Evolutionary conservation across 306 rosid genomes (phyloP).

Genomic region (Cicer pinnatifidum): DNA sequence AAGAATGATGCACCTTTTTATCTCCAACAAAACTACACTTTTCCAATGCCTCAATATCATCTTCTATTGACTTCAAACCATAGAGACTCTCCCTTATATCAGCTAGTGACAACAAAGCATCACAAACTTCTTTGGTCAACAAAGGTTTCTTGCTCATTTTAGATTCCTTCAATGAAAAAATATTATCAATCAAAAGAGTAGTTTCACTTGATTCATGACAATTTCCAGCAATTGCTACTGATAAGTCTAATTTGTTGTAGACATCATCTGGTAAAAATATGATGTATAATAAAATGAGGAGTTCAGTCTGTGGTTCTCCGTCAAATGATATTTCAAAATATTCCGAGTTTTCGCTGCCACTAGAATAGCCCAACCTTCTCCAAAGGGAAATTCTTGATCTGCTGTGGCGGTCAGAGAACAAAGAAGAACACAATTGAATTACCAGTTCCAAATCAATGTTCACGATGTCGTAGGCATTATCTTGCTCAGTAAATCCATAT

Average conservation of each 20-base stretch:
- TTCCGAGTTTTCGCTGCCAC: slow-evolving; percentile 61
- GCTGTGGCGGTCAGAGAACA: slow-evolving; percentile 66
- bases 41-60: slow-evolving; percentile 57
- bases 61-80: slow-evolving; percentile 62
- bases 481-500: slow-evolving; percentile 87
- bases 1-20: slow-evolving; percentile 71
- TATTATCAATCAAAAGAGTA: slow-evolving; percentile 44
- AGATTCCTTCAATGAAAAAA: slow-evolving; percentile 39
- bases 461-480: slow-evolving; percentile 75
- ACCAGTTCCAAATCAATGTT: slow-evolving; percentile 84
- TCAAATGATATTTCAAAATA: slow-evolving; percentile 79
- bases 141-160: slow-evolving; percentile 52
- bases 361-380: slow-evolving; percentile 69
- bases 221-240: slow-evolving; percentile 52
- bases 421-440: slow-evolving; percentile 65
- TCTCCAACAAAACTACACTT: slow-evolving; percentile 55
- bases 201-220: slow-evolving; percentile 48
- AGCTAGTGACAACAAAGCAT: slow-evolving; percentile 65
- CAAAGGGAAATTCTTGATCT: slow-evolving; percentile 76
- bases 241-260: slow-evolving; percentile 62
- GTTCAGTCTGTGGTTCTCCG: slow-evolving; percentile 86
- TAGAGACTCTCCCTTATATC: slow-evolving; percentile 74
- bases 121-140: slow-evolving; percentile 59
- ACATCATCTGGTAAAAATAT: slow-evolving; percentile 63
- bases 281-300: slow-evolving; percentile 60